These are phyloP conservation scores for Vitrella brassicaformis DNA, from an alignment of 73 alveolate species.

Conservation along the genomic window DNA sequence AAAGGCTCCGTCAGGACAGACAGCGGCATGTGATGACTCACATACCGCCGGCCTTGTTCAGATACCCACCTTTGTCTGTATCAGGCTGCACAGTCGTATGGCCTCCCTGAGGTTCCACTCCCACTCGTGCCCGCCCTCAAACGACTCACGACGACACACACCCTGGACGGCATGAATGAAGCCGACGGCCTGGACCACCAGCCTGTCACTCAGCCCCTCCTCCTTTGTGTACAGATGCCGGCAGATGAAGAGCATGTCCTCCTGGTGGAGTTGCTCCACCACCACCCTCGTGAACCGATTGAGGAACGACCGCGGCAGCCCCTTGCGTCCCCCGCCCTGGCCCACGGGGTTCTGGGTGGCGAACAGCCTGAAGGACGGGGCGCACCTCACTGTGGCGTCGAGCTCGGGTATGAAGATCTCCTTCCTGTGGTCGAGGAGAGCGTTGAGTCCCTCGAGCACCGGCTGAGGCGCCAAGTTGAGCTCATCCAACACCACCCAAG, in stretches of 20 bases:
- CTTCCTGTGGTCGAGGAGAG: slow-evolving; percentile 90
- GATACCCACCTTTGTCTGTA: too few species aligned
- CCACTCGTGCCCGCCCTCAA: slow-evolving; percentile 42
- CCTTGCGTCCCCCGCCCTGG: slow-evolving; percentile 91
- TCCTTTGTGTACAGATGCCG: not conserved
- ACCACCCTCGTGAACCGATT: slow-evolving; percentile 91
- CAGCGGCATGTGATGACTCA: too few species aligned
- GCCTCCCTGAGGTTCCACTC: slow-evolving; percentile 70
- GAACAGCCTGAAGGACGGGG: slow-evolving; percentile 73
- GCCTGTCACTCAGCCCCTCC: slow-evolving; percentile 16
- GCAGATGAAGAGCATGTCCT: slow-evolving; percentile 25
- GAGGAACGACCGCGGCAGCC: slow-evolving; percentile 90
- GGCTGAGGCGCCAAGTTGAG: slow-evolving; percentile 66
- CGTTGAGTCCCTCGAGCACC: slow-evolving; percentile 91
- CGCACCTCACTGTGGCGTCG: slow-evolving; percentile 66
- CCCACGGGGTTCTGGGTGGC: slow-evolving; percentile 92
- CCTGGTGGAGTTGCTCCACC: slow-evolving; percentile 60
- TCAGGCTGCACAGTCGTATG: slow-evolving; percentile 43
- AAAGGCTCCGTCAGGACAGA: too few species aligned
- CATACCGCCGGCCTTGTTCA: too few species aligned
- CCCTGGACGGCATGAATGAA: not conserved
- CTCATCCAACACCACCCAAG: slow-evolving; percentile 89
- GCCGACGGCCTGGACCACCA: not conserved
- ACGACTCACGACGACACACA: not conserved
- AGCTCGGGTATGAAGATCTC: slow-evolving; percentile 86